Conservation (phyloP, 2,329 filamentous ascomycete species). For the Fusarium lyarnte region DNA sequence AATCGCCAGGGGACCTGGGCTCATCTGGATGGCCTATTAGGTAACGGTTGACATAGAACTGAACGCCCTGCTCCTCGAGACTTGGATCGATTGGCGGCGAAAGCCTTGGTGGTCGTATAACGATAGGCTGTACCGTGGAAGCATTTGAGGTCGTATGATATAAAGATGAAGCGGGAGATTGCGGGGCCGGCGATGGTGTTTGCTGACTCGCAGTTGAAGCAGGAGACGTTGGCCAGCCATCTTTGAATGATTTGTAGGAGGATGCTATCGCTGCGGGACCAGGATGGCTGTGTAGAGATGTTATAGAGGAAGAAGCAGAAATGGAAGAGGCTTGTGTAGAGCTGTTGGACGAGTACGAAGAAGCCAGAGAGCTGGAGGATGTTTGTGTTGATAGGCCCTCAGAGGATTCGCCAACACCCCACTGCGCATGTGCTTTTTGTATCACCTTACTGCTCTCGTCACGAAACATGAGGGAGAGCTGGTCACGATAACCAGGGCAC, state of each 20-base stretch:
- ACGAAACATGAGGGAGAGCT: slow-evolving; percentile 72
- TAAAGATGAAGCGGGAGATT: slow-evolving; percentile 29
- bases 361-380: slow-evolving; percentile 41
- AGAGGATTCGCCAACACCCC: slow-evolving; percentile 49
- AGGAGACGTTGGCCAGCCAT: slow-evolving; percentile 38
- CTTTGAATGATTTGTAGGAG: slow-evolving; percentile 23
- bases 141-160: slow-evolving; percentile 3
- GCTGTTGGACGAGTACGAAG: slow-evolving; percentile 32
- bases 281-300: slow-evolving; percentile 20
- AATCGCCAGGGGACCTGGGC: slow-evolving; percentile 51
- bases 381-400: slow-evolving; percentile 23
- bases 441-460: slow-evolving; percentile 72
- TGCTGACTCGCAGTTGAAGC: slow-evolving; percentile 20
- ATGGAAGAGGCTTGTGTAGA: slow-evolving; percentile 27
- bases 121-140: neutral
- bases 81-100: slow-evolving; percentile 52
- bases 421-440: slow-evolving; percentile 65
- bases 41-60: slow-evolving; percentile 63
- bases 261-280: slow-evolving; percentile 22
- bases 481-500: slow-evolving; percentile 72
- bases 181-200: slow-evolving; percentile 26
- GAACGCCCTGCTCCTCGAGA: slow-evolving; percentile 57
- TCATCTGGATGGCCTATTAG: slow-evolving; percentile 62
- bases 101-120: slow-evolving; percentile 20
- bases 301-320: slow-evolving; percentile 17